phyloP scores from a whole-genome alignment of 2,329 filamentous ascomycete species.

The Fusarium luffae region DNA sequence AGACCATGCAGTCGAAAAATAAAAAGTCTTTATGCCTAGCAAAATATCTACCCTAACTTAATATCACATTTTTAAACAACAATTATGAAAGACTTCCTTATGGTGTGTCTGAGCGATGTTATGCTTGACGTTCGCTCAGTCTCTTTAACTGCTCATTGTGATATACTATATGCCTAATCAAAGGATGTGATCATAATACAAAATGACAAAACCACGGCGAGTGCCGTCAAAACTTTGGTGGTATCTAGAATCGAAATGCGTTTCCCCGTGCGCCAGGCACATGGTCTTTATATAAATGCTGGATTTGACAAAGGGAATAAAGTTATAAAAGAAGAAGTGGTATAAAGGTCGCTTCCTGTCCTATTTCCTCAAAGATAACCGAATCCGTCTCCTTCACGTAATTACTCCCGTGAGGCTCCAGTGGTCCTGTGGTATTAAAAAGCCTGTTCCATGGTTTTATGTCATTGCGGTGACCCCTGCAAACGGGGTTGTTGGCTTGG shows the following conservation, averaged over 20 bases:
- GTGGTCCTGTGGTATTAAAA: neutral
- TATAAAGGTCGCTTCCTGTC: constrained; percentile 7
- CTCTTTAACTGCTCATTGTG: neutral
- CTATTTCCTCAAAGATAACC: constrained; percentile 16
- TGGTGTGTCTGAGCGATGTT: neutral
- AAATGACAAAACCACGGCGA: constrained; percentile 19
- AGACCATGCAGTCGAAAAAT: neutral
- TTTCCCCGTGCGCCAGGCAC: constrained; percentile 35
- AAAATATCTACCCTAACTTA: neutral
- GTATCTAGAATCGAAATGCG: constrained; percentile 40
- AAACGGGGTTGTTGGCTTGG: constrained; percentile 18
- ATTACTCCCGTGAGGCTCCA: constrained; percentile 2
- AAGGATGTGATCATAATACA: constrained; percentile 28
- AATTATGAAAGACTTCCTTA: neutral
- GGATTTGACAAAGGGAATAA: constrained; percentile 15
- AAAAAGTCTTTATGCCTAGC: neutral
- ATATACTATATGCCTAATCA: constrained; percentile 9
- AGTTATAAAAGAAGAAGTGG: constrained; percentile 1
- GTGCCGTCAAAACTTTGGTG: constrained; percentile 31
- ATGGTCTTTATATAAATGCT: constrained; percentile 26
- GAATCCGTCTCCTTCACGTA: constrained; percentile 18
- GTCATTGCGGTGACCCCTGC: constrained; percentile 21
- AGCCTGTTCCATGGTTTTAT: neutral
- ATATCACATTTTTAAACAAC: neutral
- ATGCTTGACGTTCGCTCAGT: neutral